Base-by-base conservation (phyloP, 2,329 filamentous ascomycete genomes). In the Rhexocercosporidium sp. region DNA sequence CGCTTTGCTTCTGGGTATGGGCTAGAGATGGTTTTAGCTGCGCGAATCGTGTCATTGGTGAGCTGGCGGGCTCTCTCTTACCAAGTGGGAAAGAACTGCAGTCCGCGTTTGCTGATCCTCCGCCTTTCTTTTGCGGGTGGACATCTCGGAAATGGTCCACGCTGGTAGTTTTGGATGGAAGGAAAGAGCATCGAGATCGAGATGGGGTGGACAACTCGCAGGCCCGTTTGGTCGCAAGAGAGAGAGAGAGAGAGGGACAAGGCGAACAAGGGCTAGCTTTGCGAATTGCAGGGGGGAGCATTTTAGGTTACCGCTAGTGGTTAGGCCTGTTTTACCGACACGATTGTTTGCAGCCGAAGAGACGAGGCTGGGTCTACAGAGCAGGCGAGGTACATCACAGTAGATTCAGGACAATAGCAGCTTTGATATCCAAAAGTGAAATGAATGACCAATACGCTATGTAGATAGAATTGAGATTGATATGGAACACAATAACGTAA, bases 61-160 rank as follows among this genome's bases (percentile, higher is more conserved):
- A 61, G 11, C n/a, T 34, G 46, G 59, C 25, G 39, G 22, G 25
- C 8, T 18, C 25, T 34, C n/a, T 29, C 39, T 41, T 63, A 54
- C 61, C 47, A n/a, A 9, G 8, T 44, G 22, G 8, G 54, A 37
- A 11, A 6, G 6, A 5, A 63, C 49, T 4, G 70, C 69, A 49
- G 69, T 67, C 18, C 67, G 62, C 22, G 66, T 72, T 60, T 73
- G 66, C 64, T 75, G 62, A 37, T 71, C 61, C 14, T 60, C 41
- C 31, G 74, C 73, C 69, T 72, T 75, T 46, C 74, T 68, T 65
- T 75, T 75, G 54, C 59, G 66, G 16, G 56, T 60, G 59, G 62
- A 69, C 73, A 74, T 74, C 62, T 70, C 65, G 67, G 63, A 25
- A 57, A 66, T 39, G 34, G 41, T 44, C 53, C 66, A 59, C 44